Evolutionary conservation across 495 filamentous ascomycete species (phyloP), one percentile per base, ranked within the genome.

Genomic region (Tuber umbilicatum): DNA sequence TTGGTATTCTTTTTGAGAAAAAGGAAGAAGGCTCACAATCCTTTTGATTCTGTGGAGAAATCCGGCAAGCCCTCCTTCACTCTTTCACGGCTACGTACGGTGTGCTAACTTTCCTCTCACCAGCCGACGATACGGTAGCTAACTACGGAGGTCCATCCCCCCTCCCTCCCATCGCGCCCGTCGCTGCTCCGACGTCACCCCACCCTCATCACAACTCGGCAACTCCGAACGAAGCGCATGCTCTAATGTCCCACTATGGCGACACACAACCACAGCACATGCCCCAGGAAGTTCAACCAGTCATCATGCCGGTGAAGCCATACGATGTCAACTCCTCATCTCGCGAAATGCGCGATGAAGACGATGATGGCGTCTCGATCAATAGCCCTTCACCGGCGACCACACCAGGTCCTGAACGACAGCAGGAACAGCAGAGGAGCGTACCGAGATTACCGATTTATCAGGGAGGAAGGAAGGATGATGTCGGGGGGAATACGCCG

Each of bases 391-490:
- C 75, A 27, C 78, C 80, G 23, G 71, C 73, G 42, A 55, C 47
- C 2, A 55, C 47, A 23, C 47, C 23, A 27, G 27, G 47, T 55
- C 47, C 70, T 70, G 37, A 69, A 80, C 16, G 74, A 71, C 19
- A 67, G 42, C n/a, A 68, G 71, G 21, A 10, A 31, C 41, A 71
- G 68, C 41, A 19, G 60, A 55, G 43, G 70, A 60, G 21, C 68
- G 76, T 81, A n/a, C 80, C 80, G 31, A 78, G 80, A 60, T 39
- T 81, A 67, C 80, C 80, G 31, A 80, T 81, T 47, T 81, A 81
- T 72, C 73, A 80, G 47, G 70, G 79, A 50, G 67, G 68, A 16
- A 75, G 40, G 16, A 40, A 23, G 70, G 35, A 74, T 31, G 60
- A 76, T 41, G 60, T 17, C 37, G n/a, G 55, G 64, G 55, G 17